Evolutionary conservation across 345 rosid species (phyloP).

Genomic region (Boechera stricta): DNA sequence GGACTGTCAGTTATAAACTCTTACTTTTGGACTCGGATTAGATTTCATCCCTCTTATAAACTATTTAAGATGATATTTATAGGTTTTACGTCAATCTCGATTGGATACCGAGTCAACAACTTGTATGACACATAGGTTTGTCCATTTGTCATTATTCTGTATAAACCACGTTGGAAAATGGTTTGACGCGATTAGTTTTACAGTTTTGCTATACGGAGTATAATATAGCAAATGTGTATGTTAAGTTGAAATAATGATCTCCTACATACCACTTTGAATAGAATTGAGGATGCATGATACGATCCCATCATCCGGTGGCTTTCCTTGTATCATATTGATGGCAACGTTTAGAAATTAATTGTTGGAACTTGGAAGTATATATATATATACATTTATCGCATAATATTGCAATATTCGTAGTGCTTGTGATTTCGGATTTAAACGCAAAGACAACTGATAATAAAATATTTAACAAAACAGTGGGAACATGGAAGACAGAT

Average conservation of each 20-base stretch:
- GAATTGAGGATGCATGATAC: not conserved
- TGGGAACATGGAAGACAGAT: not conserved
- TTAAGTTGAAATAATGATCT: not conserved
- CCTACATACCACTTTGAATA: not conserved
- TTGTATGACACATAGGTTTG: not conserved
- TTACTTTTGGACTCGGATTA: not conserved
- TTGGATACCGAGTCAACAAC: not conserved
- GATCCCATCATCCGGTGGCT: not conserved
- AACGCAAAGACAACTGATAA: not conserved
- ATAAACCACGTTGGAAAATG: not conserved
- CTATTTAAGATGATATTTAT: not conserved
- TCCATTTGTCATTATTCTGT: not conserved
- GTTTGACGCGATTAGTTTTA: not conserved
- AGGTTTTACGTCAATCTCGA: not conserved
- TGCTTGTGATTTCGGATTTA: not conserved
- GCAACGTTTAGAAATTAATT: not conserved
- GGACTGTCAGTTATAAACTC: not conserved
- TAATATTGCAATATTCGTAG: not conserved
- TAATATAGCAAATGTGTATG: not conserved
- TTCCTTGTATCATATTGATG: not conserved
- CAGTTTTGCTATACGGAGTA: too few relatives aligned
- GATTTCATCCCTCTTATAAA: not conserved
- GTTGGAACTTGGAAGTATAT: not conserved
- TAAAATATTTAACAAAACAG: constrained; percentile 15
- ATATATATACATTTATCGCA: not conserved